phyloP scores from a whole-genome alignment of 805 yeast genomes.

The Hanseniaspora jakobsenii region DNA sequence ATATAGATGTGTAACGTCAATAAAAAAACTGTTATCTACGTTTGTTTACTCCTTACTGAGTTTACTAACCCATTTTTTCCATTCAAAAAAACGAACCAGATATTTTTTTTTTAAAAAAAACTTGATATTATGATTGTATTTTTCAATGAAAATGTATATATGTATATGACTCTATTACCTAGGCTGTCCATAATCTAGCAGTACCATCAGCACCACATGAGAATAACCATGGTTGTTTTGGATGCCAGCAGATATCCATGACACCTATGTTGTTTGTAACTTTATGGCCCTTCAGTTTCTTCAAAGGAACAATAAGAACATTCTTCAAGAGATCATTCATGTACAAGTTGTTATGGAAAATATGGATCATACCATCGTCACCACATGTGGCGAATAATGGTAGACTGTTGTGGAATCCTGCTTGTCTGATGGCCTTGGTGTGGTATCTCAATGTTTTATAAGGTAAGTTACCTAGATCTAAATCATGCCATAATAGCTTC shows the following conservation, averaged over 20 bases:
- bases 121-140: too few relatives aligned
- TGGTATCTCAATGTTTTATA: constrained; percentile 93
- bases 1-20: too few relatives aligned
- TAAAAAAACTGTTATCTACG: too few relatives aligned
- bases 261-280: constrained; percentile 74
- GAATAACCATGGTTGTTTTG: constrained; percentile 95
- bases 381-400: constrained; percentile 92
- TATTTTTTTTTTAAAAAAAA: too few relatives aligned
- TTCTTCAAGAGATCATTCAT: constrained; percentile 83
- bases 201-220: constrained; percentile 95
- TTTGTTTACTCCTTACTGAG: too few relatives aligned
- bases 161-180: constrained; percentile 15
- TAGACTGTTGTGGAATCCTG: constrained; percentile 71
- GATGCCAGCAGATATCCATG: constrained; percentile 85
- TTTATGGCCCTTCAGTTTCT: constrained; percentile 85
- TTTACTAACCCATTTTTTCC: too few relatives aligned
- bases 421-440: constrained; percentile 83
- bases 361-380: constrained; percentile 86
- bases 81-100: too few relatives aligned
- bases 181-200: constrained; percentile 93
- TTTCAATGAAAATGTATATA: too few relatives aligned
- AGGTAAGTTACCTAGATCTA: constrained; percentile 78
- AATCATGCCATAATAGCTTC: constrained; percentile 93
- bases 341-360: constrained; percentile 92
- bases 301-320: constrained; percentile 89